Evolutionary conservation across 2,329 filamentous ascomycete species (phyloP), one percentile per base, ranked within the genome.

Genomic region (Seiridium cupressi): DNA sequence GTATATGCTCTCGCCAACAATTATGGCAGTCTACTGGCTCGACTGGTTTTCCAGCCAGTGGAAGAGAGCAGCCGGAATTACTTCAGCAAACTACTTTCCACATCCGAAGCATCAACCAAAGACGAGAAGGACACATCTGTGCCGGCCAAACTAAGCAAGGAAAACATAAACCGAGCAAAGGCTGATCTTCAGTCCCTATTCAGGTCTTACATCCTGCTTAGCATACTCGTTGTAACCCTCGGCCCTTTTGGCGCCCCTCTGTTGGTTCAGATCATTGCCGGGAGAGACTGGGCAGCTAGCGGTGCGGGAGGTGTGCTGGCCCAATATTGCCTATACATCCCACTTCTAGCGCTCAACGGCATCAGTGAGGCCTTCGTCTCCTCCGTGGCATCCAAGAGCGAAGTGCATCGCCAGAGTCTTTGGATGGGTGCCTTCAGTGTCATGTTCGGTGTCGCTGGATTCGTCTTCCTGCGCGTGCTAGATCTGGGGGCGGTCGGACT

Each of bases 1-100:
- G 88, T 92, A 42, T 99, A 98, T 71, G 92, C 93, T 0, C 83
- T 99, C 4, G 95, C 94, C 57, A 93, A 93, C 68, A 99, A 98
- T 74, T 99, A 95, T 72, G 95, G 95, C 31, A 91, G 93, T 2
- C 84, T 99, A 0, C 79, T 96, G 35, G 95, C 95, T 0, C 86
- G 95, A 3, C 86, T 98, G 64, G 79, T 99, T 55, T 94, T 99
- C 73, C 95, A 98, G 70, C 96, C 95, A 6, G 87, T 99, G 61
- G 95, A 99, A 74, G 96, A 99, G 75, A 94, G 90, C 72, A 93
- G 90, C 64, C 89, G 96, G 44, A 93, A 89, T 70, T 88, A 97
- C 71, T 97, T 98, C 62, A 93, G 92, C 57, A 90, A 90, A 40
- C 80, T 97, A 1, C 86, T 97, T 31, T 74, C 81, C 0, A 71